Conservation (phyloP, 371 early-diverging fungal genomes). For the Circinella minor region DNA sequence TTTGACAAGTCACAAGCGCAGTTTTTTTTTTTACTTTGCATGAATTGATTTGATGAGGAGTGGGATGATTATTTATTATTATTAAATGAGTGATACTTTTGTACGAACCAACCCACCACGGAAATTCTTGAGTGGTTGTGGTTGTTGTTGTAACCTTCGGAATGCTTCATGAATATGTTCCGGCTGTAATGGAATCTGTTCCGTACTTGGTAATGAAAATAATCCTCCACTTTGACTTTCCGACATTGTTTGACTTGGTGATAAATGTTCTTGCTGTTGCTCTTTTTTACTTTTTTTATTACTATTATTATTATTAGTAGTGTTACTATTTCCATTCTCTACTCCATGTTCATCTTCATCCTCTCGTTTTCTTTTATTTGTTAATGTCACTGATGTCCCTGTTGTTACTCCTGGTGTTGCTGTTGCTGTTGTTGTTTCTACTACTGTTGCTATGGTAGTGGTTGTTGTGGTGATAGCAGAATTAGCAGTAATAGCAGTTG, state of each 20-base stretch:
- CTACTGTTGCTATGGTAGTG: too few relatives aligned
- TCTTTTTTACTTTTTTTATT: conserved; percentile 17
- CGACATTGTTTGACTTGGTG: background rate
- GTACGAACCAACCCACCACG: conserved; percentile 80
- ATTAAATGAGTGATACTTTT: conserved; percentile 74
- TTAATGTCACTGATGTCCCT: background rate
- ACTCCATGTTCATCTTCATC: conserved; percentile 41
- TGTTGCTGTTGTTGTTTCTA: too few relatives aligned
- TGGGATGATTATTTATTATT: background rate
- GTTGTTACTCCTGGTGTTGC: too few relatives aligned
- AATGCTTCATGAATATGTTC: conserved; percentile 94
- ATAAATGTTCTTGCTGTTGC: conserved; percentile 28
- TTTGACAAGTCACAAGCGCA: conserved; percentile 1
- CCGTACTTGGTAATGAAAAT: conserved; percentile 79
- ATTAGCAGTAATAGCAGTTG: too few relatives aligned
- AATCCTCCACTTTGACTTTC: conserved; percentile 51
- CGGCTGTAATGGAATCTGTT: conserved; percentile 81
- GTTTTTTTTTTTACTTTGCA: too few relatives aligned
- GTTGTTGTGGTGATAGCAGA: too few relatives aligned
- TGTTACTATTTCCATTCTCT: too few relatives aligned
- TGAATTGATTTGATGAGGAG: background rate
- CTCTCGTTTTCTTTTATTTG: conserved; percentile 45
- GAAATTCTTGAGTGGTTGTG: conserved; percentile 77
- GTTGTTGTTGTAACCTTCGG: conserved; percentile 73
- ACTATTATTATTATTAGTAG: conserved; percentile 2